Percentiles rank a stretch among this genome's conserved stretches.
These are phyloP conservation scores for Boechera divaricarpa DNA, from an alignment of 345 rosid genomes.

Conservation along the genomic window DNA sequence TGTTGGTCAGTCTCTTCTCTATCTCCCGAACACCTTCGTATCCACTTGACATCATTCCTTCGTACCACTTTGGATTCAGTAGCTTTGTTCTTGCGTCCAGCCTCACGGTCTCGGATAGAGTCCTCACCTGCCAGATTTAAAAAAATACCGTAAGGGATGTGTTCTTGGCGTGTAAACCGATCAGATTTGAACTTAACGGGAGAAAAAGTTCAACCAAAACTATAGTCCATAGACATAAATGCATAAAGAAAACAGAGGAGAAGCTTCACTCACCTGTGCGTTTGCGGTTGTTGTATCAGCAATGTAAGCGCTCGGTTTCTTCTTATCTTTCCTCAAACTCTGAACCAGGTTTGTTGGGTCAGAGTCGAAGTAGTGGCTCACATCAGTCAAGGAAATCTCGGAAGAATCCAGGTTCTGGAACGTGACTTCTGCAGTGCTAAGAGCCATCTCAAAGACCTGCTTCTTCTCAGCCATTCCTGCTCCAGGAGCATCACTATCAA, in stretches of 20 bases:
- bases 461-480: slow-evolving; percentile 91
- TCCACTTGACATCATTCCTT: slow-evolving; percentile 96
- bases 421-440: slow-evolving; percentile 94
- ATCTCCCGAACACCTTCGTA: slow-evolving; percentile 98
- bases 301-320: slow-evolving; percentile 90
- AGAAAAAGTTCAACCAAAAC: not conserved
- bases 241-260: not conserved
- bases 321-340: slow-evolving; percentile 85
- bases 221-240: not conserved
- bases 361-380: slow-evolving; percentile 95
- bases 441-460: slow-evolving; percentile 93
- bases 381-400: slow-evolving; percentile 94
- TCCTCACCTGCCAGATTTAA: slow-evolving; percentile 66
- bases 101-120: slow-evolving; percentile 86
- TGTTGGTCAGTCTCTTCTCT: slow-evolving; percentile 92
- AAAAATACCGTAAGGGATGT: not conserved
- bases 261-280: slow-evolving; percentile 71
- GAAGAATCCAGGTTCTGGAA: slow-evolving; percentile 99
- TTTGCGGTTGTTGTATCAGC: slow-evolving; percentile 98
- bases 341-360: slow-evolving; percentile 97
- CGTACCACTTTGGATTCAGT: slow-evolving; percentile 98
- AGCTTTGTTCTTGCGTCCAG: slow-evolving; percentile 93
- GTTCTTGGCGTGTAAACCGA: not conserved
- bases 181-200: no score
- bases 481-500: slow-evolving; percentile 92